These are phyloP conservation scores for Pythium guiyangense DNA, from an alignment of 352 stramenopile species.

Conservation along the genomic window DNA sequence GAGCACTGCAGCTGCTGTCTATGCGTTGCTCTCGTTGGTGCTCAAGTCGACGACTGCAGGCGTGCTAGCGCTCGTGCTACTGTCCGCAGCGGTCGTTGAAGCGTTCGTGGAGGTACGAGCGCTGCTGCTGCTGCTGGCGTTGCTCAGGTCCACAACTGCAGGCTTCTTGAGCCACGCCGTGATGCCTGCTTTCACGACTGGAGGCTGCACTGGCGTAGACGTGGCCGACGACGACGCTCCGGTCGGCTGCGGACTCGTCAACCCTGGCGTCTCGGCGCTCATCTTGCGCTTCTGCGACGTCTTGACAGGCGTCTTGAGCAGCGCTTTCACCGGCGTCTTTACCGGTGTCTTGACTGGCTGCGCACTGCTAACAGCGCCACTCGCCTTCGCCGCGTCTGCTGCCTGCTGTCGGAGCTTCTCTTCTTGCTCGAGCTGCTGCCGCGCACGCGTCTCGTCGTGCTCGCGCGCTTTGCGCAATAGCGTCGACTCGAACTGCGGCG, in stretches of 20 bases:
- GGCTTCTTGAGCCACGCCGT: conserved; percentile 17
- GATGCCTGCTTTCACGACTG: conserved; percentile 12
- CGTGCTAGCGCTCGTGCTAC: background rate
- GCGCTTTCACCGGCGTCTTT: background rate
- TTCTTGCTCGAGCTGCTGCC: conserved; percentile 23
- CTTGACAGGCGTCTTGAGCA: conserved; percentile 7
- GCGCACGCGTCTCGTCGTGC: conserved; percentile 35
- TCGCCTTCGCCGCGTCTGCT: conserved; percentile 9
- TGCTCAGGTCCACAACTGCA: conserved; percentile 12
- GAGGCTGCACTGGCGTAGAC: conserved; percentile 3
- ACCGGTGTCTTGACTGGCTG: conserved; percentile 4
- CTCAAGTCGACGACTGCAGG: conserved; percentile 3
- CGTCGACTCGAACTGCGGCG: conserved; percentile 39
- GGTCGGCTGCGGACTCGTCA: conserved; percentile 6
- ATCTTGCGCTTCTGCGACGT: conserved; percentile 14
- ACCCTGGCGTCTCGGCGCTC: conserved; percentile 5
- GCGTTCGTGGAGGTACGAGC: background rate
- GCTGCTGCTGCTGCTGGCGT: background rate
- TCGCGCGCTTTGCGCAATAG: conserved; percentile 43
- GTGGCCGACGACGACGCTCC: background rate
- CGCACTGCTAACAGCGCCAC: conserved; percentile 21
- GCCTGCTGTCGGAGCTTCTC: conserved; percentile 18
- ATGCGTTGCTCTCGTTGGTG: background rate
- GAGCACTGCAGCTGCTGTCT: too few species aligned
- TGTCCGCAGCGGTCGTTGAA: background rate